Percentiles rank a stretch among this genome's conserved stretches.
These are phyloP conservation scores for Eutypa lata DNA, from an alignment of 2,329 filamentous ascomycete species.

Conservation along the genomic window DNA sequence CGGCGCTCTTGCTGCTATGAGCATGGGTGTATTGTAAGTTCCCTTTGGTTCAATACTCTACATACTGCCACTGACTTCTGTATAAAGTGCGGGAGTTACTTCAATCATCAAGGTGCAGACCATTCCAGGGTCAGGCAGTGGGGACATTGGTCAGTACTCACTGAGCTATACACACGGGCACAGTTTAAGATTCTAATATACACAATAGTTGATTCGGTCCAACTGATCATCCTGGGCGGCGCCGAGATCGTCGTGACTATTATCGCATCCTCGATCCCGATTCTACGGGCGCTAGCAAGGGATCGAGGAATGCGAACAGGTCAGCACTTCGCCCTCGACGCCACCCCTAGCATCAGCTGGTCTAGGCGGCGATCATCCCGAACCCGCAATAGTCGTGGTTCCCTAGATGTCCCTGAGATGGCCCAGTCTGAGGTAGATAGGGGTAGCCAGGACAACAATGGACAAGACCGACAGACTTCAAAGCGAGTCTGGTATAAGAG, in stretches of 20 bases:
- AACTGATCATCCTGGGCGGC: background rate
- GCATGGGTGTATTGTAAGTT: constrained; percentile 39
- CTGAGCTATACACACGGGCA: no score
- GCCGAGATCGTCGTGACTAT: background rate
- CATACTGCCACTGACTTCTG: background rate
- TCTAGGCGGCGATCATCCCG: background rate
- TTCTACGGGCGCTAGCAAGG: background rate
- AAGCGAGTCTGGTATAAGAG: background rate
- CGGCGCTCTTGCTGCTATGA: constrained; percentile 39
- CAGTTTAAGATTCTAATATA: background rate
- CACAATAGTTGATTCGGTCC: background rate
- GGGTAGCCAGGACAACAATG: background rate
- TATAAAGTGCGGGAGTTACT: background rate
- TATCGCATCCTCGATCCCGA: background rate
- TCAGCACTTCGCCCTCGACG: background rate
- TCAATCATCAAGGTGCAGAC: background rate
- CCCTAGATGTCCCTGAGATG: background rate
- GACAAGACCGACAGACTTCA: background rate
- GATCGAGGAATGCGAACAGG: background rate
- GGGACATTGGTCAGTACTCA: background rate
- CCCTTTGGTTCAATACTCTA: background rate
- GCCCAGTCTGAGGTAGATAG: background rate
- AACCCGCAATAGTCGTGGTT: background rate
- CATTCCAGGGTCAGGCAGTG: background rate
- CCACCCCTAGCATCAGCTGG: background rate